phyloP scores from a whole-genome alignment of 2,329 filamentous ascomycete species.

The Penicillium sp. region DNA sequence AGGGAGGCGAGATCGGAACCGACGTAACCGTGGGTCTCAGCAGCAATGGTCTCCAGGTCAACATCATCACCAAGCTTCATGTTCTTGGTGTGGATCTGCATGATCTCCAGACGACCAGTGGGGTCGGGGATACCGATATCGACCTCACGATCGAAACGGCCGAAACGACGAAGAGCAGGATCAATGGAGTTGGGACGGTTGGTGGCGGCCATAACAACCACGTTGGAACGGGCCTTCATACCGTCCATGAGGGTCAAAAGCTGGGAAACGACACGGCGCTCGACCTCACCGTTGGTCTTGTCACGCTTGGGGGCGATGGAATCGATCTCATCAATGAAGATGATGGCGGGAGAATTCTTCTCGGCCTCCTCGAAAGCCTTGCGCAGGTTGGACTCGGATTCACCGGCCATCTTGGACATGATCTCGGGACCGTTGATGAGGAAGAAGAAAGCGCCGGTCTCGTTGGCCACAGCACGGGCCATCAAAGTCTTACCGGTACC shows the following conservation, averaged over 20 bases:
- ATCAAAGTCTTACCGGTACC: constrained; percentile 99
- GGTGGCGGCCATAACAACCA: constrained; percentile 98
- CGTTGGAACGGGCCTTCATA: constrained; percentile 98
- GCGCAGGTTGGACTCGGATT: constrained; percentile 95
- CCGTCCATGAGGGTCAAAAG: constrained; percentile 97
- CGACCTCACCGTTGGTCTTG: constrained; percentile 98
- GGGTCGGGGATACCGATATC: constrained; percentile 98
- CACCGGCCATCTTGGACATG: constrained; percentile 99
- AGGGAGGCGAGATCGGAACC: constrained; percentile 98
- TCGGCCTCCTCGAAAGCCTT: constrained; percentile 99
- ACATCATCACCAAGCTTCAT: constrained; percentile 99
- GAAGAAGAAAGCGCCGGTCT: constrained; percentile 99
- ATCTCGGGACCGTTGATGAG: constrained; percentile 99
- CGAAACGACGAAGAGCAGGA: constrained; percentile 94
- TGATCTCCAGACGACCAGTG: constrained; percentile 96
- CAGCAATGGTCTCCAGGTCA: constrained; percentile 92
- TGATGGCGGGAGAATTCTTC: constrained; percentile 99
- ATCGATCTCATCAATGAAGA: constrained; percentile 99
- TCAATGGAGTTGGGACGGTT: constrained; percentile 99
- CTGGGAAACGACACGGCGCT: constrained; percentile 97
- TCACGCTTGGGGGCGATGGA: constrained; percentile 99
- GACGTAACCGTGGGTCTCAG: constrained; percentile 98
- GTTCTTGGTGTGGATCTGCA: constrained; percentile 99
- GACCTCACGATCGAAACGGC: constrained; percentile 98
- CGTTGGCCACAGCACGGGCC: constrained; percentile 97